Evolutionary conservation across 768 basidiomycete genomes (phyloP), one percentile per base, ranked within the genome.

Genomic region (Kwoniella sp.): DNA sequence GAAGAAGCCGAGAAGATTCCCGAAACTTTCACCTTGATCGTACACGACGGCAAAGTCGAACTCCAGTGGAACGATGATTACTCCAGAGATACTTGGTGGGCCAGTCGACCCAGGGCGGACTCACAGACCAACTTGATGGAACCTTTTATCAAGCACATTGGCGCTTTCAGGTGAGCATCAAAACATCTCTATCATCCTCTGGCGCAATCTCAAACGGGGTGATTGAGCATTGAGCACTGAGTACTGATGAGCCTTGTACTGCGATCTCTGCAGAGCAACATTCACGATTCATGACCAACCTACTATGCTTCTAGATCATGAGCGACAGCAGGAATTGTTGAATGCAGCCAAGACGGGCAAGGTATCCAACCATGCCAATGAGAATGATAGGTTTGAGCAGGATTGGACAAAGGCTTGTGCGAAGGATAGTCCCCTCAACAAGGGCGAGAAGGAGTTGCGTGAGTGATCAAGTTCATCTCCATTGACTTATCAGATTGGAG

Each of bases 31-130:
- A 81, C 80, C 22, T 58, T 81, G 44, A 73, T 81, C 55, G 70
- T 79, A 26, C 72, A 80, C 53, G 72, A 77, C 29, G 79, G 78
- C 24, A 80, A 80, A 58, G 77, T 81, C 4, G 80, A 77, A 53
- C 69, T 81, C 2, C 76, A 80, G 52, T 81, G 80, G 80, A 81
- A 81, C 65, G 80, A 81, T 59, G 76, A 80, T 46, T 80, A 81
- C 48, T 76, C 79, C 2, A 56, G 80, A 50, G 79, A 81, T 62
- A 74, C 69, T 4, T 81, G 79, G 78, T 79, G 78, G 76, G 76
- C 77, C 6, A 73, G 74, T 53, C 26, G 80, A 59, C 70, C 76
- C 5, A 61, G 80, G 55, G 80, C 80, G n/a, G 80, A 81, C 64
- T 68, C 68, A 24, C 80, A 81, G 64, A 77, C 79, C 73, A 81